Evolutionary conservation across 2,329 filamentous ascomycete genomes (phyloP).

Genomic region (Mollisia scopiformis): DNA sequence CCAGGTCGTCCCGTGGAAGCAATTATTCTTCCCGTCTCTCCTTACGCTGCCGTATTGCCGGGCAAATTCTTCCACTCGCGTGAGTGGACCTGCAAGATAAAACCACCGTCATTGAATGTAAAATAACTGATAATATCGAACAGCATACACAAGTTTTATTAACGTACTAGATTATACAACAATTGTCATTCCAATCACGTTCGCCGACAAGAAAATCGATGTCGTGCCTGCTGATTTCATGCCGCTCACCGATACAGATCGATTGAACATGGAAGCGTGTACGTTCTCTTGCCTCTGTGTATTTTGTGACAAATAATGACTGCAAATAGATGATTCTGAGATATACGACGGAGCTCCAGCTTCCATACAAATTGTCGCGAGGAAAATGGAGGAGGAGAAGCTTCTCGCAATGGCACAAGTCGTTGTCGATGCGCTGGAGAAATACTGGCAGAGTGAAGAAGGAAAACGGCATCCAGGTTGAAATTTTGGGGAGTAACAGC

Average conservation of each 20-base stretch:
- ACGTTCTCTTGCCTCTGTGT: not conserved
- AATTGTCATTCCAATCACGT: constrained; percentile 43
- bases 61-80: not conserved
- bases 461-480: not conserved
- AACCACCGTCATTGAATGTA: not conserved
- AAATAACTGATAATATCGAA: not conserved
- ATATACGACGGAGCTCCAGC: constrained; percentile 8
- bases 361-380: constrained; percentile 2
- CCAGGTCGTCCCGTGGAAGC: constrained; percentile 1
- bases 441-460: not conserved
- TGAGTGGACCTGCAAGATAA: not conserved
- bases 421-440: constrained; percentile 5
- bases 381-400: constrained; percentile 7
- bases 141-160: constrained; percentile 9
- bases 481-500: no score
- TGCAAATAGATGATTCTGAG: constrained; percentile 4
- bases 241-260: not conserved
- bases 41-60: not conserved
- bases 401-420: constrained; percentile 1
- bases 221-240: constrained; percentile 1
- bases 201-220: constrained; percentile 40
- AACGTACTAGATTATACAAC: constrained; percentile 33
- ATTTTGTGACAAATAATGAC: not conserved
- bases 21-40: not conserved
- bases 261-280: not conserved